Base-by-base conservation (phyloP, 345 rosid genomes). In the Stellera chamaejasme region DNA sequence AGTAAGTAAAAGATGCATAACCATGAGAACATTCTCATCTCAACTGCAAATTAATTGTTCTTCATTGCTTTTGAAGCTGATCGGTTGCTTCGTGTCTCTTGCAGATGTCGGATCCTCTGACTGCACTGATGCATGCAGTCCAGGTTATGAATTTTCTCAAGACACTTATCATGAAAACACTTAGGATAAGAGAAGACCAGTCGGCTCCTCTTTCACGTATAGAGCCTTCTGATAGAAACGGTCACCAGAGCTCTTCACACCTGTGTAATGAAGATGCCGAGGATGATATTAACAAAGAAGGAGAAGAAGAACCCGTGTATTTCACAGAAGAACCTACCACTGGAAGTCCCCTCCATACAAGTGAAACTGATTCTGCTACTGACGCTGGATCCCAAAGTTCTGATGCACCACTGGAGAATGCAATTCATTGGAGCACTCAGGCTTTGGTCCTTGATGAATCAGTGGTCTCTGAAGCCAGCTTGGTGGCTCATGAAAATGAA, bases 61-160 rank as follows among this genome's bases (percentile, higher is more conserved):
- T 5, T 32, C 39, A 19, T 19, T 19, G 23, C 23, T 19, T 19
- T 19, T 19, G 23, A 19, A 19, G 23, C 23, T 19, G 23, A 19
- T 19, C 23, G 1, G 23, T 19, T 5, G 2, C 39, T 5, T 32
- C 39, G 43, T 68, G 63, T 54, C 52, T 50, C 50, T 63, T 64
- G 78, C 84, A 93, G 97, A 87, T 93, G 99, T 75, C 87, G 15
- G 99, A 94, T 79, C 99, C 99, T 25, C 71, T 94, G 64, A 94
- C 99, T 2, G 97, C 99, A 52, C 66, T 94, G 60, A 85, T 94
- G 99, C 82, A 85, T 63, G 97, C 93, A 3, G 97, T 94, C 60
- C 92, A 87, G 79, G 93, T 87, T 63, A 94, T 90, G 96, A 94
- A 94, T 69, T 83, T 94, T 76, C 95, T 94, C 16, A 87, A 80